Evolutionary conservation across 768 basidiomycete genomes (phyloP).

Genomic region (Trametes cinnabarina): DNA sequence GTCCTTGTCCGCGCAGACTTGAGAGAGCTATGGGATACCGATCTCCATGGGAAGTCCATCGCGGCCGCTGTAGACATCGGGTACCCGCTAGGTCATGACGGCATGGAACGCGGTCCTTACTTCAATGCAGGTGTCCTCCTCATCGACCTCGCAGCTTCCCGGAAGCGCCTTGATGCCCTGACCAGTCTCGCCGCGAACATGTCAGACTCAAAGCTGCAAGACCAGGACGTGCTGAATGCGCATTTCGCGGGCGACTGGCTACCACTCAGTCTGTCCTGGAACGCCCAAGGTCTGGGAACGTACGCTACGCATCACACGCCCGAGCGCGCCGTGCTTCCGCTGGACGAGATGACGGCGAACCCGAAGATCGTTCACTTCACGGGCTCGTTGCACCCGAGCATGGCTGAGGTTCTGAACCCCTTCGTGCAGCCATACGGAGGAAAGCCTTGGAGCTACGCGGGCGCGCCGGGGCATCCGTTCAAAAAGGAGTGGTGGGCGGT

Average conservation of each 20-base stretch:
- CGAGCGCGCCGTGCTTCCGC: slow-evolving; percentile 35
- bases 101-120: slow-evolving; percentile 35
- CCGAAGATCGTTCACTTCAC: slow-evolving; percentile 57
- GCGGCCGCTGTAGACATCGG: slow-evolving; percentile 51
- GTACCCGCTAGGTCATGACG: slow-evolving; percentile 45
- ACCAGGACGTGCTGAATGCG: slow-evolving; percentile 53
- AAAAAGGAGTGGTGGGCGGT: slow-evolving; percentile 45
- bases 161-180: slow-evolving; percentile 31
- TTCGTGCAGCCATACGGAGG: slow-evolving; percentile 52
- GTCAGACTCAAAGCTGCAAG: slow-evolving; percentile 34
- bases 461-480: slow-evolving; percentile 51
- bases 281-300: slow-evolving; percentile 57
- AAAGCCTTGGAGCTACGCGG: slow-evolving; percentile 59
- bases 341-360: slow-evolving; percentile 36
- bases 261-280: slow-evolving; percentile 45
- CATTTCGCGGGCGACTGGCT: slow-evolving; percentile 46
- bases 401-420: slow-evolving; percentile 47
- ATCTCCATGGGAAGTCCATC: slow-evolving; percentile 41
- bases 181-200: slow-evolving; percentile 26
- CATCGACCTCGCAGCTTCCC: slow-evolving; percentile 43
- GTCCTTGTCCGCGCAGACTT: slow-evolving; percentile 43
- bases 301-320: slow-evolving; percentile 39
- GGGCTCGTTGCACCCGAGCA: slow-evolving; percentile 48
- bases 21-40: slow-evolving; percentile 42
- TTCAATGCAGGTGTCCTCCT: slow-evolving; percentile 59